These are phyloP conservation scores for Thermomucor indicae-seudaticae DNA, from an alignment of 371 early-diverging fungal genomes.

Conservation along the genomic window DNA sequence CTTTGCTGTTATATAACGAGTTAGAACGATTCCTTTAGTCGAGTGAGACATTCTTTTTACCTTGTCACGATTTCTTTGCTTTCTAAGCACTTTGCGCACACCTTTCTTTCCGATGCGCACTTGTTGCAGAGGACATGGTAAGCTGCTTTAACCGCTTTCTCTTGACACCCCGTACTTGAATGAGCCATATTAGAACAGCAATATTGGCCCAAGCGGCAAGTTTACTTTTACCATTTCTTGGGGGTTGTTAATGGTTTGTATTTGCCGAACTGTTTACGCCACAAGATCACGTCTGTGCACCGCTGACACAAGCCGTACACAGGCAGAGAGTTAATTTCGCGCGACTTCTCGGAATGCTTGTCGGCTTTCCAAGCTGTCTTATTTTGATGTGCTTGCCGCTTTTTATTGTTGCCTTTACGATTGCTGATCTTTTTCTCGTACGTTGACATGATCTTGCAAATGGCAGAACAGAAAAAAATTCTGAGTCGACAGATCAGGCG, in stretches of 20 bases:
- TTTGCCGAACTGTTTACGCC: conserved; percentile 93
- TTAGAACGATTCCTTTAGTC: neutral
- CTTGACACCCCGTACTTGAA: conserved; percentile 55
- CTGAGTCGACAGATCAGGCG: too few relatives aligned
- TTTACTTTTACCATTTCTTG: conserved; percentile 74
- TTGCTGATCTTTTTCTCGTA: conserved; percentile 42
- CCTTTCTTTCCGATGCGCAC: conserved; percentile 76
- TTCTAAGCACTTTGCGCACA: conserved; percentile 93
- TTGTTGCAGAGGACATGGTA: conserved; percentile 93
- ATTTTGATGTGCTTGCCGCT: conserved; percentile 88
- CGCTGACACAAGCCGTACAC: conserved; percentile 84
- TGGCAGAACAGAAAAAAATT: too few relatives aligned
- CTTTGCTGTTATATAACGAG: conserved; percentile 24
- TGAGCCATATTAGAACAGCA: neutral
- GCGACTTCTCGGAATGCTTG: conserved; percentile 77
- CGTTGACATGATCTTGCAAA: too few relatives aligned
- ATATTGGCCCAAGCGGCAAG: neutral
- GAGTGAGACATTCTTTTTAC: conserved; percentile 17
- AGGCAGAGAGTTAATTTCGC: conserved; percentile 76
- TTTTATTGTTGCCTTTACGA: conserved; percentile 67
- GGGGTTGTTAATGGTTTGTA: conserved; percentile 93
- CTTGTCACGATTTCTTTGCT: conserved; percentile 62
- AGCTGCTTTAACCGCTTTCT: conserved; percentile 87
- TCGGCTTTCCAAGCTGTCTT: conserved; percentile 82
- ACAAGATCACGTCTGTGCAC: conserved; percentile 86